Evolutionary conservation across 1,284 basidiomycete genomes (phyloP).

Genomic region (Ceratobasidium sp.): DNA sequence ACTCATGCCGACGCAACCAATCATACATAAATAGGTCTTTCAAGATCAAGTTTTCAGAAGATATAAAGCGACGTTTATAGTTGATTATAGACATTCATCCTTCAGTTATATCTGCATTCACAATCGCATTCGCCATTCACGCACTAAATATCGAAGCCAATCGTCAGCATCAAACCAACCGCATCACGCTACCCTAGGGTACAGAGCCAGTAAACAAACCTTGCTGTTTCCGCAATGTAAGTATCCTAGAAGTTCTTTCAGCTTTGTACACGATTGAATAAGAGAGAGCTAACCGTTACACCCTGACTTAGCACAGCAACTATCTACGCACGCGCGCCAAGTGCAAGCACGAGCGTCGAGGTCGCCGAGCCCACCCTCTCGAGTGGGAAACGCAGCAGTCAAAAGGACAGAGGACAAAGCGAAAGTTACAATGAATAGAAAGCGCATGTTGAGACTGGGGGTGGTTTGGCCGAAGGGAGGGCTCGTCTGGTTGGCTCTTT

Average conservation of each 20-base stretch:
- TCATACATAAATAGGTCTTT: neutral
- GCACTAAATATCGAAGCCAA: neutral
- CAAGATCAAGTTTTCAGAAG: neutral
- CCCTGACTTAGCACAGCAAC: neutral
- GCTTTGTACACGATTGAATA: too few relatives aligned
- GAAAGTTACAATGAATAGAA: neutral
- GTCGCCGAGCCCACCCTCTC: neutral
- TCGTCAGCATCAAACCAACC: neutral
- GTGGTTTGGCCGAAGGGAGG: neutral
- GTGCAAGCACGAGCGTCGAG: constrained; percentile 1
- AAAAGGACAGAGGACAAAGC: neutral
- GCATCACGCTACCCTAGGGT: neutral
- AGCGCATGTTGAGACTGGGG: constrained; percentile 18
- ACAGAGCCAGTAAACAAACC: neutral
- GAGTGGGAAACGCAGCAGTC: neutral
- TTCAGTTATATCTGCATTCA: neutral
- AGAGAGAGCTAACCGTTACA: constrained; percentile 30
- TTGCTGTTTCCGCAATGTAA: constrained; percentile 15
- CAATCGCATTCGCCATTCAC: neutral
- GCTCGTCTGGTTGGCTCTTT: neutral
- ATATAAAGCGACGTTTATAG: neutral
- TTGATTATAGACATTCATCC: too few relatives aligned
- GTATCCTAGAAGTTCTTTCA: neutral
- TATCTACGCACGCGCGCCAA: neutral
- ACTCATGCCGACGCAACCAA: neutral